Evolutionary conservation across 331 rosid genomes (phyloP).

Genomic region (Acacia concinna): DNA sequence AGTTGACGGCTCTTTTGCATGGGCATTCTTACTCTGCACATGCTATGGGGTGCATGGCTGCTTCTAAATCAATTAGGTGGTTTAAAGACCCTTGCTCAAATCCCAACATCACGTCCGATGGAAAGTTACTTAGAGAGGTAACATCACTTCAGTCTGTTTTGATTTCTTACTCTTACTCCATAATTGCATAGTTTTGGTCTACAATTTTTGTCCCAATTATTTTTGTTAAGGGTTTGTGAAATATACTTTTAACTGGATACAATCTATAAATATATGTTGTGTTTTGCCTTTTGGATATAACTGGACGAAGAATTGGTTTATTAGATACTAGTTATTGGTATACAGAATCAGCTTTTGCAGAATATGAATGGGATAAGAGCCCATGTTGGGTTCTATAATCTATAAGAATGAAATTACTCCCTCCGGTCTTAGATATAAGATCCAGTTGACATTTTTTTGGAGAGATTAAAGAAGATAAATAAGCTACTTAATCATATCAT

Average conservation of each 20-base stretch:
- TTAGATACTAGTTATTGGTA: neutral
- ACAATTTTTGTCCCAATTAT: neutral
- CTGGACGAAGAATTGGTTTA: constrained; percentile 1
- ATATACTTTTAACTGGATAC: constrained; percentile 2
- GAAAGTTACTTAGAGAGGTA: constrained; percentile 72
- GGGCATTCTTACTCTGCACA: constrained; percentile 96
- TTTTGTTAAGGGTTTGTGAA: neutral
- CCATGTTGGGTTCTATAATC: neutral
- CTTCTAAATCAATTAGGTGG: constrained; percentile 83
- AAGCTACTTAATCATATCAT: too few species aligned
- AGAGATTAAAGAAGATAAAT: too few species aligned
- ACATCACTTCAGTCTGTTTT: constrained; percentile 26
- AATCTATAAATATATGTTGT: neutral
- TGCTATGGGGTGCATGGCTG: constrained; percentile 93
- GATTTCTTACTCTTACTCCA: constrained; percentile 9
- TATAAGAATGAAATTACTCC: neutral
- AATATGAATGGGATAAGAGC: neutral
- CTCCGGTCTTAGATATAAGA: too few species aligned
- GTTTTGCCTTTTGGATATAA: neutral
- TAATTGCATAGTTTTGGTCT: neutral
- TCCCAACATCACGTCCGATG: constrained; percentile 58
- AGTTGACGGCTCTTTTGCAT: constrained; percentile 92
- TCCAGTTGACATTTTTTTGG: too few species aligned
- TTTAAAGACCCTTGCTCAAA: constrained; percentile 79
- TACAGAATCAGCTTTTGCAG: neutral